Evolutionary conservation across 306 rosid genomes (phyloP).

Genomic region (Canavalia gladiata): DNA sequence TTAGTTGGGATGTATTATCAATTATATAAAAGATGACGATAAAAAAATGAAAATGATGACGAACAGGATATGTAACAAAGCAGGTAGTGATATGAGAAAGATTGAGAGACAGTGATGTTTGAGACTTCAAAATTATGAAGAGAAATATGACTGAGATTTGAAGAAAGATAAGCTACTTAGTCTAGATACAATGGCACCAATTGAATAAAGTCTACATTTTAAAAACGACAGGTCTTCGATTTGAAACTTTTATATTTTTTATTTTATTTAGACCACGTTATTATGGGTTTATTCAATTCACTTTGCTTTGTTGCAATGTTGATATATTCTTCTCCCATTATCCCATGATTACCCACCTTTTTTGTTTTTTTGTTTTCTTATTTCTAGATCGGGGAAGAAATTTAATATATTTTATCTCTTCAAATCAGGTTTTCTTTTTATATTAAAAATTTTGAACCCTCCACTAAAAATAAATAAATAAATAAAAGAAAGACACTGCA

Average conservation of each 20-base stretch:
- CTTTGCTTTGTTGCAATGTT: constrained; percentile 44
- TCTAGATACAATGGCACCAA: constrained; percentile 76
- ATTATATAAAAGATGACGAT: constrained; percentile 41
- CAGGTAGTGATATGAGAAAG: constrained; percentile 42
- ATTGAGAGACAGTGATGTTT: constrained; percentile 56
- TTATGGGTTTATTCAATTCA: constrained; percentile 45
- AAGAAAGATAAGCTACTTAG: constrained; percentile 47
- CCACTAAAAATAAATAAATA: neutral
- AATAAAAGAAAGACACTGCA: neutral
- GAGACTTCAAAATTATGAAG: constrained; percentile 40
- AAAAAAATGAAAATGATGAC: constrained; percentile 46
- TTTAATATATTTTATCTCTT: neutral
- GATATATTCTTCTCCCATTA: constrained; percentile 37
- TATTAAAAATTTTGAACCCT: neutral
- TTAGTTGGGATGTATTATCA: too few relatives aligned
- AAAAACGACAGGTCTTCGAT: constrained; percentile 59
- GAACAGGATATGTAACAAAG: constrained; percentile 41
- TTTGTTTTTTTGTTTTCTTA: constrained; percentile 15
- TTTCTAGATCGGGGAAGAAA: constrained; percentile 28
- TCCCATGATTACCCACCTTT: constrained; percentile 47
- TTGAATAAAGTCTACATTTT: constrained; percentile 61
- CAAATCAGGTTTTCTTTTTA: neutral
- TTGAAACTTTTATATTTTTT: constrained; percentile 35
- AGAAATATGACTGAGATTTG: constrained; percentile 52
- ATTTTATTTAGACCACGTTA: neutral